Base-by-base conservation (phyloP, 148 eudicot species). In the Polygonum aviculare region DNA sequence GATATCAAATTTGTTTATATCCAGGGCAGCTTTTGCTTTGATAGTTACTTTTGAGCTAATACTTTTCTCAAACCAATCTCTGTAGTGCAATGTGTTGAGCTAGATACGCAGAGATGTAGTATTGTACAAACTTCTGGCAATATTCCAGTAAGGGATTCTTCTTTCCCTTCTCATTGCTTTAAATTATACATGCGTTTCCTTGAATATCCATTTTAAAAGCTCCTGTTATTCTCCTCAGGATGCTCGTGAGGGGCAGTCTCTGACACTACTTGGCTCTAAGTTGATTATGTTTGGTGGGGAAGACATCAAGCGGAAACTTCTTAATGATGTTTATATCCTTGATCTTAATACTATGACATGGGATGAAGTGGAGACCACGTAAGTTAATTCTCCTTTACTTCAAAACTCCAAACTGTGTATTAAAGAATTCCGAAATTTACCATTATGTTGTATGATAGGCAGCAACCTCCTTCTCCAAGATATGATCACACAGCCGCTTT, bases 221-320 rank as follows among this genome's bases (percentile, higher is more conserved):
- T 55, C 69, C 31, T 78, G 15, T 49, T 59, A 22, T 55, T 47
- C 73, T 52, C 79, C 77, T 63, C 75, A 95, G 98, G 92, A 89
- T 82, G 91, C 92, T 85, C 94, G 98, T 54, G 79, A 84, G 77
- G 98, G 98, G 76, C 90, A 90, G 72, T 92, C 97, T 38, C 86
- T 90, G 19, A 87, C 98, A 2, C 71, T 87, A 70, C 80, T 89
- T 79, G 93, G 97, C 48, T 90, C 97, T n/a, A 95, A 86, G 79
- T 80, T 95, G 80, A 85, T 92, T 75, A 86, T 95, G 91, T 90
- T 95, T 80, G 98, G 98, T 72, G 98, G 98, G 76, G 98, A 92
- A 88, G 97, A 92, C 78, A 55, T 48, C 74, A 81, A 82, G 12
- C 86, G 96, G 76, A 80, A 78, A 26, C 86, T 95, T 73, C 78